A percentile compares a stretch with the other conserved stretches of the same genome.
These are phyloP conservation scores for Cryphonectria japonica DNA, from an alignment of 2,329 filamentous ascomycete genomes.

Conservation along the genomic window DNA sequence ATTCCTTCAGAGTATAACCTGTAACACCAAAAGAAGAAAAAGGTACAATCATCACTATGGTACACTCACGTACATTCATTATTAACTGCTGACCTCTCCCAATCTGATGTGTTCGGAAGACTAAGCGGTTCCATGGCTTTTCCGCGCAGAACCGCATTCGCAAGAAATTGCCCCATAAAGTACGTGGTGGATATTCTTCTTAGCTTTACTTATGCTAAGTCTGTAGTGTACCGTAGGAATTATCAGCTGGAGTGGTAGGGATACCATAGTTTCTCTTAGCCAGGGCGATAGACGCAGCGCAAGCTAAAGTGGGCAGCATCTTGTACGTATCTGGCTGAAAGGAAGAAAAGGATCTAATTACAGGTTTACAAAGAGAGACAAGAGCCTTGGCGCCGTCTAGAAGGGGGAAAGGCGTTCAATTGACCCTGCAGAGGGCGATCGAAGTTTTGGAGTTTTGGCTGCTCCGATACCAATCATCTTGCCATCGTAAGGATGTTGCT, in stretches of 20 bases:
- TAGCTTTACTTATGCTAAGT: neutral
- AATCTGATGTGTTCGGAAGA: no score
- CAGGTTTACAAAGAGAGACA: neutral
- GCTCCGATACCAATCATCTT: neutral
- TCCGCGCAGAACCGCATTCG: neutral
- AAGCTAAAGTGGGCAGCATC: neutral
- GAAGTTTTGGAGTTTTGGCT: neutral
- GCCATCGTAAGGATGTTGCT: neutral
- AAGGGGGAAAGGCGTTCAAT: neutral
- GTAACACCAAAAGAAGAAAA: no score
- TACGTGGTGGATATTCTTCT: neutral
- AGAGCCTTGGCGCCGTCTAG: no score
- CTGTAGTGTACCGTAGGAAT: neutral
- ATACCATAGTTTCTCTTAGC: neutral
- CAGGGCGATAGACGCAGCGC: no score
- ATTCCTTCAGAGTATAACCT: neutral
- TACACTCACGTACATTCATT: neutral
- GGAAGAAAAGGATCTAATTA: neutral
- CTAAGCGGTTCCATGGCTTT: neutral
- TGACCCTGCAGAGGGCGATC: neutral
- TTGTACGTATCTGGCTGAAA: neutral
- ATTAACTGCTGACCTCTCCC: no score
- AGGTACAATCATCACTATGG: neutral
- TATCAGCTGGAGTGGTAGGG: neutral
- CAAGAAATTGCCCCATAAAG: neutral